A percentile compares a stretch with the other conserved stretches of the same genome.
phyloP scores from a whole-genome alignment of 2,329 filamentous ascomycete species.

The Paecilomyces sp. region DNA sequence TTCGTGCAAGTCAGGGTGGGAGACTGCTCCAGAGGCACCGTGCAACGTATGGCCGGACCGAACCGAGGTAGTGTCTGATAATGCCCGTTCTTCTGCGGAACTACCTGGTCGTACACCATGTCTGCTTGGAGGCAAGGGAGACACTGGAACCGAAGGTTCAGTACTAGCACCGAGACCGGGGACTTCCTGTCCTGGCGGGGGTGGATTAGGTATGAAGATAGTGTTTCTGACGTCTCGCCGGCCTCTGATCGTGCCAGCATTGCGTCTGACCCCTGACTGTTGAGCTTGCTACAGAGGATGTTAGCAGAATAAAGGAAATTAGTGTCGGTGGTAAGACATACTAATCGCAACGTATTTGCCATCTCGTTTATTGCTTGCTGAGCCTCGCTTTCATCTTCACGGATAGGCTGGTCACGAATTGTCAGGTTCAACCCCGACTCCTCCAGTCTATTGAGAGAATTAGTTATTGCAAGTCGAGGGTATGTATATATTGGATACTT shows the following conservation, averaged over 20 bases:
- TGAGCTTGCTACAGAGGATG: slow-evolving; percentile 32
- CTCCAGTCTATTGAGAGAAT: slow-evolving; percentile 26
- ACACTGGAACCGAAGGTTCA: slow-evolving; percentile 22
- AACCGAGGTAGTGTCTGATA: slow-evolving; percentile 84
- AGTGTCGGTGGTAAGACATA: slow-evolving; percentile 15
- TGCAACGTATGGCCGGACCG: slow-evolving; percentile 78
- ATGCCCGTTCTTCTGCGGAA: slow-evolving; percentile 57
- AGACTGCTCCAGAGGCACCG: slow-evolving; percentile 58
- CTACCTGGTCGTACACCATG: slow-evolving; percentile 44
- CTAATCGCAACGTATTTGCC: slow-evolving; percentile 42
- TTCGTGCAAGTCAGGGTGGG: slow-evolving; percentile 73
- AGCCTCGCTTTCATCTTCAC: slow-evolving; percentile 44
- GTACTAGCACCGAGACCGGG: slow-evolving; percentile 17
- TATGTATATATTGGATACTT: slow-evolving; percentile 8
- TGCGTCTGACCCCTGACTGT: slow-evolving; percentile 53
- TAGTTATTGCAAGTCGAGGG: slow-evolving; percentile 4
- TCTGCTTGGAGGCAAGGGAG: slow-evolving; percentile 26
- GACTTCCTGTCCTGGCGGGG: slow-evolving; percentile 28
- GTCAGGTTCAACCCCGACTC: slow-evolving; percentile 40
- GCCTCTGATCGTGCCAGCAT: slow-evolving; percentile 71
- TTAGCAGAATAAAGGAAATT: slow-evolving; percentile 9
- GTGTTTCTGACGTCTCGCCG: slow-evolving; percentile 89
- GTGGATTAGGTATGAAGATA: slow-evolving; percentile 61
- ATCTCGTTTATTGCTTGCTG: slow-evolving; percentile 42
- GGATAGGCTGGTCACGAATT: slow-evolving; percentile 43